These are phyloP conservation scores for Suillus sp. DNA, from an alignment of 768 basidiomycete species.

Conservation along the genomic window DNA sequence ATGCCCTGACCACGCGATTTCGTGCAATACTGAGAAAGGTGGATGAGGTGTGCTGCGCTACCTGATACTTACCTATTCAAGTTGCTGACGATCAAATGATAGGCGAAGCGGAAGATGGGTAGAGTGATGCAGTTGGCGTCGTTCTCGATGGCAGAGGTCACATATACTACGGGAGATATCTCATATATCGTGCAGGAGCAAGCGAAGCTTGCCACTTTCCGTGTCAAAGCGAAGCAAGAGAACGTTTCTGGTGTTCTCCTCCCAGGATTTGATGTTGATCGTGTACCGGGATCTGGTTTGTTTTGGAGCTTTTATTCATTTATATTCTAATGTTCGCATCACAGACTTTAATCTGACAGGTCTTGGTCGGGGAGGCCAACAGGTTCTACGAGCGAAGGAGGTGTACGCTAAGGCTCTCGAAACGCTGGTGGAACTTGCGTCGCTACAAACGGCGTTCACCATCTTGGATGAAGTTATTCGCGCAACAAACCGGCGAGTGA, in stretches of 20 bases:
- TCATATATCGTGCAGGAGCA: conserved; percentile 97
- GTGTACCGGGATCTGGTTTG: conserved; percentile 79
- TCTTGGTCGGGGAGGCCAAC: conserved; percentile 94
- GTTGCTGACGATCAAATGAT: conserved; percentile 25
- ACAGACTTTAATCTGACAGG: conserved; percentile 96
- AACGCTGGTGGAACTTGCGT: conserved; percentile 95
- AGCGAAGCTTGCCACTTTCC: conserved; percentile 88
- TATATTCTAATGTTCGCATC: conserved; percentile 6
- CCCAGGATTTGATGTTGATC: conserved; percentile 92
- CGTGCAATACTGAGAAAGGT: conserved; percentile 93
- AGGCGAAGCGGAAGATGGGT: conserved; percentile 99
- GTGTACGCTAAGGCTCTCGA: conserved; percentile 98
- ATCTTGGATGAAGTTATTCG: conserved; percentile 99
- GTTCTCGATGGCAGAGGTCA: conserved; percentile 98
- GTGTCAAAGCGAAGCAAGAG: conserved; percentile 93
- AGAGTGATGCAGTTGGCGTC: conserved; percentile 98
- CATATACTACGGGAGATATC: conserved; percentile 97
- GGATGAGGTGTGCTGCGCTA: conserved; percentile 76
- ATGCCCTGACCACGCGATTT: conserved; percentile 94
- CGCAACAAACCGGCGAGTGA: conserved; percentile 98
- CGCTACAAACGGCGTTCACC: conserved; percentile 95
- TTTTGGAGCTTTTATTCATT: background rate
- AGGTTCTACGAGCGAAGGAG: conserved; percentile 92
- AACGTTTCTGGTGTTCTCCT: conserved; percentile 97
- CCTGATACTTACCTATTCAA: background rate